Conservation (phyloP, 768 basidiomycete genomes). For the Leucogyrophana mollusca region DNA sequence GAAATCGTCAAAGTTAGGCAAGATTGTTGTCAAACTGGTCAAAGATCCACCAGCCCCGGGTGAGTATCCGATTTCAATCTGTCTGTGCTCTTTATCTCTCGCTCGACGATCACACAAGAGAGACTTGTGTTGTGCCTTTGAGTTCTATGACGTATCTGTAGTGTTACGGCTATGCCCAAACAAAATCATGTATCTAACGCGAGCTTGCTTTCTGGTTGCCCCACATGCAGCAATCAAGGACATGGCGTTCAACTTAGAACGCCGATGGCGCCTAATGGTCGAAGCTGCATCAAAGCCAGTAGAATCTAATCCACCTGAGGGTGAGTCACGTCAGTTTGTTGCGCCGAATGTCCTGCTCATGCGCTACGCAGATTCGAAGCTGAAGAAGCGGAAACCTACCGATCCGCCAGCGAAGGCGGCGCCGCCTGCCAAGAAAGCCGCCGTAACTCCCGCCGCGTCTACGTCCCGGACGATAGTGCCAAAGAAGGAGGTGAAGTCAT, state of each 20-base stretch:
- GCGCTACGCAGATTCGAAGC: conserved; percentile 45
- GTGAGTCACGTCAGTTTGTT: conserved; percentile 65
- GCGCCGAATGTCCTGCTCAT: conserved; percentile 22
- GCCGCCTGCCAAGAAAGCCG: conserved; percentile 67
- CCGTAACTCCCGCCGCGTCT: conserved; percentile 32
- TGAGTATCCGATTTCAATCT: conserved; percentile 48
- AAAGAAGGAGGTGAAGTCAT: conserved; percentile 56
- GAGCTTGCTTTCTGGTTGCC: conserved; percentile 40
- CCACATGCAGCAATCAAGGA: conserved; percentile 80
- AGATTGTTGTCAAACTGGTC: conserved; percentile 71
- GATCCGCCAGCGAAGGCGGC: conserved; percentile 46
- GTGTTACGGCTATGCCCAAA: conserved; percentile 30
- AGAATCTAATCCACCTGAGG: conserved; percentile 52
- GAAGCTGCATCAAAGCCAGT: conserved; percentile 46
- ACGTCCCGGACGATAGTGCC: conserved; percentile 33
- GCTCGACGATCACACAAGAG: neutral
- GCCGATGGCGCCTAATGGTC: conserved; percentile 73
- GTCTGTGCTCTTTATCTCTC: neutral
- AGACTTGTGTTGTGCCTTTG: conserved; percentile 5
- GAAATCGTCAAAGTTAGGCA: conserved; percentile 73
- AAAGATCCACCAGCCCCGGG: conserved; percentile 77
- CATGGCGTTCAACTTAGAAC: conserved; percentile 87
- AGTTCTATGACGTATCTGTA: conserved; percentile 16
- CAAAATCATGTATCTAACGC: conserved; percentile 67
- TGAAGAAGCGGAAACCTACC: conserved; percentile 75